phyloP scores from a whole-genome alignment of 2,329 filamentous ascomycete species.

The Colletotrichum lini region DNA sequence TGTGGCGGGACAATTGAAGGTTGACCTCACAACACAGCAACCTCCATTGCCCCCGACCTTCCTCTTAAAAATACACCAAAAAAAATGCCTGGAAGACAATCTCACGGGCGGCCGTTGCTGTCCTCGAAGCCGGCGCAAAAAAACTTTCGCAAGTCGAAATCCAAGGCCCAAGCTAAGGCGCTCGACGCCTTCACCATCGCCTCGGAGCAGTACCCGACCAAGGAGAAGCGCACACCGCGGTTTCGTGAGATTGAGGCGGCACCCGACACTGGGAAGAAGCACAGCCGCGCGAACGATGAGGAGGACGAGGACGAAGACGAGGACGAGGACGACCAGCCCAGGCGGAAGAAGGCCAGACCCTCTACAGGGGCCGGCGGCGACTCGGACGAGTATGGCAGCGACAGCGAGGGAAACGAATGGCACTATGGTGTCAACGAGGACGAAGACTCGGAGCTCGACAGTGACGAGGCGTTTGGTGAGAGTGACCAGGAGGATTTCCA shows the following conservation, averaged over 20 bases:
- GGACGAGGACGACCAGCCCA: constrained; percentile 62
- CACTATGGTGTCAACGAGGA: constrained; percentile 76
- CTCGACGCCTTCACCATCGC: constrained; percentile 72
- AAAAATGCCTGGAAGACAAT: constrained; percentile 71
- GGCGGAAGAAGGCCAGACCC: constrained; percentile 59
- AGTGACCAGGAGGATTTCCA: constrained; percentile 90
- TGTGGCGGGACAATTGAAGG: constrained; percentile 1
- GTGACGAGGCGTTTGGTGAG: constrained; percentile 86
- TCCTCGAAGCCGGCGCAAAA: constrained; percentile 53
- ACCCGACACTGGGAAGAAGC: constrained; percentile 47
- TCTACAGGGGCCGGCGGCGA: constrained; percentile 64
- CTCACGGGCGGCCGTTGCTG: constrained; percentile 68
- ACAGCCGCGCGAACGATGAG: constrained; percentile 43
- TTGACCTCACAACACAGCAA: neutral
- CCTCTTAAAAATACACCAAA: neutral
- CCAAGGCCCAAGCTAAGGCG: constrained; percentile 63
- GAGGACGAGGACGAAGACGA: constrained; percentile 55
- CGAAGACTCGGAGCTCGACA: constrained; percentile 76
- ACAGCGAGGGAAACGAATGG: constrained; percentile 91
- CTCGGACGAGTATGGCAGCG: constrained; percentile 80
- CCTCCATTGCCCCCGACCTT: neutral
- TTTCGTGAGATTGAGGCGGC: constrained; percentile 65
- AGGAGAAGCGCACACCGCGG: constrained; percentile 63
- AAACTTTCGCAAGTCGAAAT: constrained; percentile 61
- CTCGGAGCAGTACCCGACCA: constrained; percentile 65